Base-by-base conservation (phyloP, 306 rosid species). In the Malus asiatica region DNA sequence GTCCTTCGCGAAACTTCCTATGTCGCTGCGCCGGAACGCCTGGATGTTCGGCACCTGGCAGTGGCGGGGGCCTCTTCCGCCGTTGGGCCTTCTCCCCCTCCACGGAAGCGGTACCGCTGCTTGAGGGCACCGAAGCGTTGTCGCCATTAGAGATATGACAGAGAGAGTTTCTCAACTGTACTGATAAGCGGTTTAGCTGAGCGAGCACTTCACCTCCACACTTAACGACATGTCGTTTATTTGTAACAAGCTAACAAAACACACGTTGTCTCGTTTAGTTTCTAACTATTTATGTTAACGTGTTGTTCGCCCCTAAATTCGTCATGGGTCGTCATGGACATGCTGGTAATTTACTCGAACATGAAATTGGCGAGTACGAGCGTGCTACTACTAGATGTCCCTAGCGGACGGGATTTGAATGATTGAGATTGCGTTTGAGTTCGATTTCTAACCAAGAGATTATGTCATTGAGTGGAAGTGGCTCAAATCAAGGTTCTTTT, bases 21-120 rank as follows among this genome's bases (percentile, higher is more conserved):
- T 59, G 48, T 90, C 94, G 25, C 87, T 85, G 29, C 93, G 85
- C 27, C 80, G 83, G 53, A 90, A 92, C 18, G 89, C 93, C 72
- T 62, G 86, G 33, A 86, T 83, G 48, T 72, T 23, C n/a, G 76
- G 76, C 20, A 78, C 73, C 8, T 25, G 70, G 32, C 69, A 79
- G 22, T 63, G 42, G 18, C 16, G 3, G 29, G 11, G 18, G 20
- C 18, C 6, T 12, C 48, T 25, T 27, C 69, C 16, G 32, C 52
- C 5, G 8, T 33, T n/a, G 33, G 51, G 65, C 20, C 40, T 74
- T 55, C 77, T 52, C 11, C 71, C 35, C 64, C 77, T 25, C 53
- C 74, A 55, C 22, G 80, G 82, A 16, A 75, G 52, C 3, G 78
- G 76, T 29, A 59, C 78, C 25, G 51, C 78, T 13, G 77, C 65